Evolutionary conservation across 2,329 filamentous ascomycete genomes (phyloP), one percentile per base, ranked within the genome.

Genomic region (Colletotrichum ledebouriae): DNA sequence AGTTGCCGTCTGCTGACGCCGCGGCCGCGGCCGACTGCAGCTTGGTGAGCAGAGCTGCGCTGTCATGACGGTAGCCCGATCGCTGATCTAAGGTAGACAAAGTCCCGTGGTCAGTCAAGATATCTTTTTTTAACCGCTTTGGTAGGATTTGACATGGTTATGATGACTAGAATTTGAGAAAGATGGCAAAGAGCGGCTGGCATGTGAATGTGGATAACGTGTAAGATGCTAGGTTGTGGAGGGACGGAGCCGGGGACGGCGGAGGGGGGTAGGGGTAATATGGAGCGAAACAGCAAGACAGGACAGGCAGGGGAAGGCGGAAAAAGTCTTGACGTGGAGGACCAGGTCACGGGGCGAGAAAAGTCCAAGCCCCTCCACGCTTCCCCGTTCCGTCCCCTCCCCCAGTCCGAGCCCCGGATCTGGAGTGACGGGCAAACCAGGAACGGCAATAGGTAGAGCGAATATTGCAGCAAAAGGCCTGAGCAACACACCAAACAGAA

Each of bases 61-160:
- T 73, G 66, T 79, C 77, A 63, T 76, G 72, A 70, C 77, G 76
- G 70, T 79, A 79, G 41, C 76, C 76, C 64, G 78, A 77, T 67
- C 77, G 77, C 72, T 81, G 79, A 71, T 81, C 79, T 81, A 67
- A 49, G 25, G 44, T 47, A 42, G 39, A 47, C 33, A 67, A 34
- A 71, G 73, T 78, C 72, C 41, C 73, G 73, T 77, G 76, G 78
- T 80, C 75, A 80, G 78, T 42, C 42, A 39, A 56, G 9, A 34
- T 50, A 25, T 41, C 11, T 6, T 20, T 9, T 37, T 22, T 50
- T 55, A 25, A 47, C 33, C 41, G 47, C 22, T 22, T 41, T 46
- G 49, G 47, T 58, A 34, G 29, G 37, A 61, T 34, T 62, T 37
- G 42, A 25, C 41, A 53, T 69, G 41, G 53, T 65, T 47, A 42